phyloP scores from a whole-genome alignment of 2,329 filamentous ascomycete species.

The Colletotrichum tropicale region DNA sequence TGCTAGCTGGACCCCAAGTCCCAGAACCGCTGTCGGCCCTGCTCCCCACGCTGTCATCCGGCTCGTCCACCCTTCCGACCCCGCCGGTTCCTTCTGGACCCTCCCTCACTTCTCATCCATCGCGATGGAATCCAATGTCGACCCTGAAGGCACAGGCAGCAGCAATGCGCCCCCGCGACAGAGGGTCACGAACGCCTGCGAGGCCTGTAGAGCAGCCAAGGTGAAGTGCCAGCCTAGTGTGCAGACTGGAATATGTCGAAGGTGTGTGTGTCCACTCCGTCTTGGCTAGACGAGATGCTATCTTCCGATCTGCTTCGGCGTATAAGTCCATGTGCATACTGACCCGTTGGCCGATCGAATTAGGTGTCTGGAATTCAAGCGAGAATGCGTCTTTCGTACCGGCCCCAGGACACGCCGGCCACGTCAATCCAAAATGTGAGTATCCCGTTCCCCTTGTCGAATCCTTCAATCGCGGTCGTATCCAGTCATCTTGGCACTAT shows the following conservation, averaged over 20 bases:
- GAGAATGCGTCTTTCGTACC: conserved; percentile 57
- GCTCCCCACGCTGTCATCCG: neutral
- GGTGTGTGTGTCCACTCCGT: conserved; percentile 36
- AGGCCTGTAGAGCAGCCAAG: conserved; percentile 59
- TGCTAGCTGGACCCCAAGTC: neutral
- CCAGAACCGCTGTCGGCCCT: neutral
- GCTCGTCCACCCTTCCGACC: neutral
- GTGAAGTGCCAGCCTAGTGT: conserved; percentile 55
- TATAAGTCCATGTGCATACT: conserved; percentile 1
- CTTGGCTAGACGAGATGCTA: neutral
- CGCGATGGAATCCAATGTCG: neutral
- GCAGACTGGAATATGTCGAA: conserved; percentile 54
- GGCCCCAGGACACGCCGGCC: conserved; percentile 54
- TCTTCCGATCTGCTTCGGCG: conserved; percentile 3
- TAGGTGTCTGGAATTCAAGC: conserved; percentile 57
- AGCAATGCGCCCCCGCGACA: neutral
- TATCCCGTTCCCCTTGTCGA: neutral
- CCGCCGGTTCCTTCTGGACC: neutral
- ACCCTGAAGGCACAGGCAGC: neutral
- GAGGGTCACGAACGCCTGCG: conserved; percentile 48
- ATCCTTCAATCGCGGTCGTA: neutral
- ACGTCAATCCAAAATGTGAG: conserved; percentile 48
- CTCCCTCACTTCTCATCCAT: neutral
- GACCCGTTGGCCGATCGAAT: neutral
- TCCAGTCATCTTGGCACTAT: neutral